Base-by-base conservation (phyloP, 2,329 filamentous ascomycete genomes). In the Calonectria pauciramosa region DNA sequence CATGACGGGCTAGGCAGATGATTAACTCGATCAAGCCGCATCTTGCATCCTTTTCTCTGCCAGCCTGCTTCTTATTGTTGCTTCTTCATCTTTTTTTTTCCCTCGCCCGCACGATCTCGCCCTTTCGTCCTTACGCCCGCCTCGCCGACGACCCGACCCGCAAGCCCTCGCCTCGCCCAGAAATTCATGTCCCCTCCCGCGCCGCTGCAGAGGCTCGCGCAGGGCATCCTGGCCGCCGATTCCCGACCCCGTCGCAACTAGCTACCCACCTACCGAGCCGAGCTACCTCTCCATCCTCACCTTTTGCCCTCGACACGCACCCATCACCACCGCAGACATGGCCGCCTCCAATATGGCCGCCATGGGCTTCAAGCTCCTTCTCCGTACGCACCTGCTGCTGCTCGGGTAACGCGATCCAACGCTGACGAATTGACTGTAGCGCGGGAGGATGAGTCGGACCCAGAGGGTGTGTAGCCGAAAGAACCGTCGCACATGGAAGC, bases 401-500 rank as follows among this genome's bases (percentile, higher is more conserved):
- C 56, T 3, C 14, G 14, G 11, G 20, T 20, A 18, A 6, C 41
- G 38, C 60, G 65, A 72, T 64, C 28, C 56, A 56, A 73, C 41
- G 75, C 77, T 80, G 71, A 80, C 79, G 68, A 77, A 78, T 78
- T 69, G 71, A 71, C 63, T 68, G 75, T 75, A 82, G 81, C 75
- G 69, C 81, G 82, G 76, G 81, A 79, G 28, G 82, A 85, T 69
- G 82, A 84, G 56, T 75, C 79, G 54, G 84, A 86, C 64, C 80
- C 82, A 44, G 84, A 86, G 78, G 84, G 84, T 86, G 69, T 54
- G 75, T 71, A 69, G 70, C 66, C 68, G 66, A 68, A 44, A 63
- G 38, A 7, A 23, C 59, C 30, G 60, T 34, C 41, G 41, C 60
- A 47, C n/a, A 26, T 49, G 28, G 66, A 77, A 56, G 74, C 68